A percentile compares a stretch with the other conserved stretches of the same genome.
phyloP scores from a whole-genome alignment of 2,329 filamentous ascomycete genomes.

The Pseudopyrenochaeta lycopersici region DNA sequence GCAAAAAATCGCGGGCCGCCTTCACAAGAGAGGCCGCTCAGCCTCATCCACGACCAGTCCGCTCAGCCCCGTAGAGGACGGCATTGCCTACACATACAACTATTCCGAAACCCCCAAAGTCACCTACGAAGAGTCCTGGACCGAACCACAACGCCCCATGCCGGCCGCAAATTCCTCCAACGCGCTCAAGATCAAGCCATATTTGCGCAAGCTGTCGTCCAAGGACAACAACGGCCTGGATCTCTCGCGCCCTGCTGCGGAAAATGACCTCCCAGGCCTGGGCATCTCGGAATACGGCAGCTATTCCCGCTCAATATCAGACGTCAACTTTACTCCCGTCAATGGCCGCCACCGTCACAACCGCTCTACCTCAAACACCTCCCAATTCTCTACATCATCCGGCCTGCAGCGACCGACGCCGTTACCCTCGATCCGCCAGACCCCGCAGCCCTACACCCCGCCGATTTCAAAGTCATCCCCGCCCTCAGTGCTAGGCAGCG shows the following conservation, averaged over 20 bases:
- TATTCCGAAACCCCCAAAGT: conserved; percentile 45
- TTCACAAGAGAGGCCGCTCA: conserved; percentile 51
- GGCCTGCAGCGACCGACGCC: conserved; percentile 59
- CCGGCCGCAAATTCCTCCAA: conserved; percentile 31
- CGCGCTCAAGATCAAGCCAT: conserved; percentile 62
- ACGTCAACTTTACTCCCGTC: conserved; percentile 54
- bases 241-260: conserved; percentile 62
- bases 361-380: conserved; percentile 64
- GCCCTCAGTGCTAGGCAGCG: conserved; percentile 57
- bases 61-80: conserved; percentile 42
- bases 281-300: conserved; percentile 61
- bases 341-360: conserved; percentile 55
- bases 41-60: conserved; percentile 48
- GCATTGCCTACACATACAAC: conserved; percentile 40
- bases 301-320: conserved; percentile 51
- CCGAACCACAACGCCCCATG: conserved; percentile 34
- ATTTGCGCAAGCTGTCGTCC: conserved; percentile 62
- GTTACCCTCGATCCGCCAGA: conserved; percentile 65
- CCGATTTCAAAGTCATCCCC: conserved; percentile 61
- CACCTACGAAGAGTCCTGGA: conserved; percentile 47
- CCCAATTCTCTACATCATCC: conserved; percentile 62
- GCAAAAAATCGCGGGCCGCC: not conserved
- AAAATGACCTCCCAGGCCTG: conserved; percentile 64
- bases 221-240: conserved; percentile 62
- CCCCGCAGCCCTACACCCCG: conserved; percentile 63